Base-by-base conservation (phyloP, 345 rosid genomes). In the Chamaenerion angustifolium region DNA sequence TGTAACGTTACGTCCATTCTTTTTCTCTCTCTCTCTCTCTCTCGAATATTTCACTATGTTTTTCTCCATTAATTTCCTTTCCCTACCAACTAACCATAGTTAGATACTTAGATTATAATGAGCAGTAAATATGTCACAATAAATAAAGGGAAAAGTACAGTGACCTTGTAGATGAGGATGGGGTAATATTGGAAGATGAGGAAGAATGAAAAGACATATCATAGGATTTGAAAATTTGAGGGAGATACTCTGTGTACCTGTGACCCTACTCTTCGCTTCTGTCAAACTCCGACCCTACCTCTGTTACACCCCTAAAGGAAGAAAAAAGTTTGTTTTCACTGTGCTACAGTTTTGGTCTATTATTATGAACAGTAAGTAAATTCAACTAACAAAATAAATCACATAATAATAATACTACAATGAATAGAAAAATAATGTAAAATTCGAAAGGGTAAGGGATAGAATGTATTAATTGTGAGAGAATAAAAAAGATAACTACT, bases 211-310 rank as follows among this genome's bases (percentile, higher is more conserved):
- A 37, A 18, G 51, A 48, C 51, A 11, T 17, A 10, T 48, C 51
- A 48, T 48, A 48, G 8, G 51, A 48, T 48, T 19, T 48, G 51
- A 48, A 48, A 19, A 48, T 17, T 48, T 48, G 51, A 19, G 51
- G 51, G 51, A 48, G 51, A 48, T 48, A 25, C 51, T 5, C 51
- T 11, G 4, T 7, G 25, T 21, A 21, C 25, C 49, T 16, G 4
- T 48, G 51, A 48, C 50, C 50, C 17, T n/a, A 46, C 12, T 16
- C 51, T 48, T 4, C 25, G 1, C 25, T 21, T 21, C 25, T 21
- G 4, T 21, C 25, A 2, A 4, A 21, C 25, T 0, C 25, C 25
- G 51, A 17, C 12, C 25, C 50, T 10, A 14, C 31, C 12, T 47
- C 10, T 10, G 10, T 12, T 46, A 12, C 21, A 47, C 31, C 51